Conservation (phyloP, 2,329 filamentous ascomycete species). For the Aspergillus proliferans region DNA sequence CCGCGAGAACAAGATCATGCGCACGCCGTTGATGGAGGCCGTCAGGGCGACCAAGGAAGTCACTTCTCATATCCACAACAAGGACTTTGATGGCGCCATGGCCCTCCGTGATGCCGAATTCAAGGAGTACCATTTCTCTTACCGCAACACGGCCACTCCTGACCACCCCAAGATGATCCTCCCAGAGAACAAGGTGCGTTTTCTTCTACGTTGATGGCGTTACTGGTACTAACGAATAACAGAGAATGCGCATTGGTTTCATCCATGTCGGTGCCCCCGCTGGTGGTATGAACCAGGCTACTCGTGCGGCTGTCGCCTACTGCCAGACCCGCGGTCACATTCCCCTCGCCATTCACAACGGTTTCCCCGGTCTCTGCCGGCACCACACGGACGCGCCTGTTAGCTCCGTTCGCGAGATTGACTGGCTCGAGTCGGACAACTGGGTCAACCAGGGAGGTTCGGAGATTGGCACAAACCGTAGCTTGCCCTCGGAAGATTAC, state of each 20-base stretch:
- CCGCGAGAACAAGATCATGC: slow-evolving; percentile 94
- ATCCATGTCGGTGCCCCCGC: slow-evolving; percentile 95
- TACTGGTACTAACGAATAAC: slow-evolving; percentile 22
- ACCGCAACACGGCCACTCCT: slow-evolving; percentile 82
- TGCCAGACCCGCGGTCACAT: slow-evolving; percentile 89
- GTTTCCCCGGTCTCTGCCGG: slow-evolving; percentile 86
- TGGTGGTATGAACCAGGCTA: slow-evolving; percentile 96
- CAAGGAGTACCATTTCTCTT: slow-evolving; percentile 82
- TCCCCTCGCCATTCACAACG: slow-evolving; percentile 88
- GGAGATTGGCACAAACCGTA: slow-evolving; percentile 95
- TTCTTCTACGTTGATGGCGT: not conserved
- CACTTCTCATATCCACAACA: slow-evolving; percentile 70
- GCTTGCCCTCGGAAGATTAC: slow-evolving; percentile 81
- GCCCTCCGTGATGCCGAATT: slow-evolving; percentile 85
- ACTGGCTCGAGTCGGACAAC: slow-evolving; percentile 88
- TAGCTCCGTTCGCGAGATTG: slow-evolving; percentile 75
- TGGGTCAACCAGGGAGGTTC: slow-evolving; percentile 97
- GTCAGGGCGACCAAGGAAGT: slow-evolving; percentile 82
- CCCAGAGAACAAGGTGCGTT: slow-evolving; percentile 61
- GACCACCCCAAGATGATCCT: slow-evolving; percentile 64
- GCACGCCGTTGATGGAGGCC: slow-evolving; percentile 81
- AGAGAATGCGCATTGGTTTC: slow-evolving; percentile 90
- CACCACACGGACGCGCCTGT: slow-evolving; percentile 80
- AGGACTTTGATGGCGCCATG: slow-evolving; percentile 87
- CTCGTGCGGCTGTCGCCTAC: slow-evolving; percentile 86